phyloP scores from a whole-genome alignment of 2,329 filamentous ascomycete species.

The Orbilia ellipsospora region DNA sequence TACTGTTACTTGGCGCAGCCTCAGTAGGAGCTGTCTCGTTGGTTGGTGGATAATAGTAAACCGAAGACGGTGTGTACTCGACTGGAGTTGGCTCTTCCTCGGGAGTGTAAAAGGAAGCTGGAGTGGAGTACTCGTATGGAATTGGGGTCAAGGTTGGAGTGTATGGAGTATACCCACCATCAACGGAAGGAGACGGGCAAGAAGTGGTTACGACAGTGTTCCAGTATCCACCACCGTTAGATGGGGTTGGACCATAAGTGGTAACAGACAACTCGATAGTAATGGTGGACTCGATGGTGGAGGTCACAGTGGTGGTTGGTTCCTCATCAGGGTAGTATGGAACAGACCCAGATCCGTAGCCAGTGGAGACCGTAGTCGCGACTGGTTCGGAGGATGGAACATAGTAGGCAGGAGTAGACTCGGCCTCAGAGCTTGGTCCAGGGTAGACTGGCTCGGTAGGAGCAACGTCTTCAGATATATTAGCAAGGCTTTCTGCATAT shows the following conservation, averaged over 20 bases:
- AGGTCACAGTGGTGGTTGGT: conserved; percentile 47
- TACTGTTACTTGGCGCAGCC: conserved; percentile 25
- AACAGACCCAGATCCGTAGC: conserved; percentile 20
- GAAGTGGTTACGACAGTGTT: conserved; percentile 30
- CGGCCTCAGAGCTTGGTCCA: conserved; percentile 26
- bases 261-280: conserved; percentile 31
- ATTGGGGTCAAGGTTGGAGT: conserved; percentile 48
- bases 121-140: conserved; percentile 43
- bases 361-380: conserved; percentile 29
- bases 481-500: conserved; percentile 4
- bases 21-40: conserved; percentile 38
- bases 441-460: conserved; percentile 20
- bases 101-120: conserved; percentile 39
- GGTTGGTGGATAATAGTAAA: conserved; percentile 38
- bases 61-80: conserved; percentile 34
- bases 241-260: conserved; percentile 27
- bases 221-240: conserved; percentile 25
- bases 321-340: conserved; percentile 39
- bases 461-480: conserved; percentile 22
- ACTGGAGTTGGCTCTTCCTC: conserved; percentile 30
- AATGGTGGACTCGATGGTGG: conserved; percentile 44
- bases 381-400: conserved; percentile 40
- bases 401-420: conserved; percentile 28
- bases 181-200: conserved; percentile 34
- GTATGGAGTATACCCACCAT: conserved; percentile 39